Evolutionary conservation across 2,329 filamentous ascomycete genomes (phyloP).

Genomic region (Akanthomyces uredinophilus): DNA sequence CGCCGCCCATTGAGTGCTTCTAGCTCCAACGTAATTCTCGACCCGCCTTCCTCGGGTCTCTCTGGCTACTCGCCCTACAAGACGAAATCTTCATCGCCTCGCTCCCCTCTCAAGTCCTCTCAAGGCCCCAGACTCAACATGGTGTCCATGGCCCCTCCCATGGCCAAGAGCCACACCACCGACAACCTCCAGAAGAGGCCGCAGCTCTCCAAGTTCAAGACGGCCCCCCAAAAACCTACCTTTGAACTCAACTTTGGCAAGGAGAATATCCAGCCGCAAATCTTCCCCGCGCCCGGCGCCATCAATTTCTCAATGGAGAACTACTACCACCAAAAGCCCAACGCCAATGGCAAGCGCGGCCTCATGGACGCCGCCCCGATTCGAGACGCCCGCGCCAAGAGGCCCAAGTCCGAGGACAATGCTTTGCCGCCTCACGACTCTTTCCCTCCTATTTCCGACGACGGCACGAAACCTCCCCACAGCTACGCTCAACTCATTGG

Average conservation of each 20-base stretch:
- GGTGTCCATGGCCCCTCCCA: constrained; percentile 62
- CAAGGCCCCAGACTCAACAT: constrained; percentile 59
- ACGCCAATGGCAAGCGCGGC: constrained; percentile 51
- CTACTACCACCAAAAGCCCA: constrained; percentile 48
- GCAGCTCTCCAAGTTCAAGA: constrained; percentile 54
- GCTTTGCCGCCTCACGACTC: constrained; percentile 65
- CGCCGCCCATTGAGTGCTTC: constrained; percentile 45
- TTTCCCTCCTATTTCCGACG: constrained; percentile 78
- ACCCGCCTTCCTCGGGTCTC: constrained; percentile 51
- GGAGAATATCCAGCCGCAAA: constrained; percentile 50
- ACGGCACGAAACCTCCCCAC: constrained; percentile 81
- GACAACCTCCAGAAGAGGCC: constrained; percentile 68
- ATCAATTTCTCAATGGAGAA: constrained; percentile 48
- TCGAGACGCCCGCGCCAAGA: constrained; percentile 67
- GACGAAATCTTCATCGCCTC: constrained; percentile 53
- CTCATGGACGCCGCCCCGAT: constrained; percentile 70
- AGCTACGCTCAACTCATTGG: constrained; percentile 95
- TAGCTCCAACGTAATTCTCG: constrained; percentile 61
- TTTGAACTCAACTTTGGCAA: constrained; percentile 45
- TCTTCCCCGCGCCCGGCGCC: constrained; percentile 44
- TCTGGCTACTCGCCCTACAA: constrained; percentile 67
- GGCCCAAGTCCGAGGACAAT: constrained; percentile 55
- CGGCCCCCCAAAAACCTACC: constrained; percentile 47
- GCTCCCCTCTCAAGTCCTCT: constrained; percentile 51
- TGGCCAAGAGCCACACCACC: constrained; percentile 47